Evolutionary conservation across 2,329 filamentous ascomycete species (phyloP).

Genomic region (Cylindrodendrum hubeiense): DNA sequence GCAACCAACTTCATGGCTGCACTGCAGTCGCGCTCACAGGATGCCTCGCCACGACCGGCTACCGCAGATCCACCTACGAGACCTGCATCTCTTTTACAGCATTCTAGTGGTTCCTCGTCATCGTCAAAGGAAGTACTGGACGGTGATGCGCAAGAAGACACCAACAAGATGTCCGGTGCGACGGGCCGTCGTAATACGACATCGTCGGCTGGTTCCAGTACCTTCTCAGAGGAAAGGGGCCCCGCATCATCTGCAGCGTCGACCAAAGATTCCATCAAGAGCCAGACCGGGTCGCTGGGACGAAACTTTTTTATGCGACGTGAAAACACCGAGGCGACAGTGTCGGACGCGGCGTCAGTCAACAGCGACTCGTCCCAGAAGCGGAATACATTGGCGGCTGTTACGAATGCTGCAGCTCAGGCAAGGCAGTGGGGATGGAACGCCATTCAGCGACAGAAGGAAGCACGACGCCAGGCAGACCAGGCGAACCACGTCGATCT

Average conservation of each 20-base stretch:
- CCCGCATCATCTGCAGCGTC: slow-evolving; percentile 49
- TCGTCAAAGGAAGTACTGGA: slow-evolving; percentile 60
- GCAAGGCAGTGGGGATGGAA: slow-evolving; percentile 72
- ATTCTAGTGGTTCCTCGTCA: slow-evolving; percentile 62
- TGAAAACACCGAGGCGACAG: slow-evolving; percentile 52
- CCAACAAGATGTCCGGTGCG: slow-evolving; percentile 43
- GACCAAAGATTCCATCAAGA: slow-evolving; percentile 53
- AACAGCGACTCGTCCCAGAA: slow-evolving; percentile 53
- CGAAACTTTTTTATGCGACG: slow-evolving; percentile 56
- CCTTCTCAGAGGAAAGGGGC: slow-evolving; percentile 40
- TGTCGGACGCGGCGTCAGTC: slow-evolving; percentile 52
- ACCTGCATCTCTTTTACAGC: slow-evolving; percentile 53
- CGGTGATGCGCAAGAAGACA: slow-evolving; percentile 51
- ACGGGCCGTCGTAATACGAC: slow-evolving; percentile 52
- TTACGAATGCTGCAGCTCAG: slow-evolving; percentile 67
- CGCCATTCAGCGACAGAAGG: slow-evolving; percentile 65
- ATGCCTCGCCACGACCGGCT: slow-evolving; percentile 64
- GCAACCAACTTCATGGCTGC: slow-evolving; percentile 76
- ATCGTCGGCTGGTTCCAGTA: slow-evolving; percentile 52
- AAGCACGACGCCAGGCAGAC: slow-evolving; percentile 52
- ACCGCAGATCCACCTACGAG: slow-evolving; percentile 51
- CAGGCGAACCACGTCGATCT: slow-evolving; percentile 56
- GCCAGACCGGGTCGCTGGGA: slow-evolving; percentile 54
- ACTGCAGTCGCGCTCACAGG: slow-evolving; percentile 72
- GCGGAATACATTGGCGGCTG: slow-evolving; percentile 64